Base-by-base conservation (phyloP, 192 early-diverging fungal species). In the Haplosporangium gracile region DNA sequence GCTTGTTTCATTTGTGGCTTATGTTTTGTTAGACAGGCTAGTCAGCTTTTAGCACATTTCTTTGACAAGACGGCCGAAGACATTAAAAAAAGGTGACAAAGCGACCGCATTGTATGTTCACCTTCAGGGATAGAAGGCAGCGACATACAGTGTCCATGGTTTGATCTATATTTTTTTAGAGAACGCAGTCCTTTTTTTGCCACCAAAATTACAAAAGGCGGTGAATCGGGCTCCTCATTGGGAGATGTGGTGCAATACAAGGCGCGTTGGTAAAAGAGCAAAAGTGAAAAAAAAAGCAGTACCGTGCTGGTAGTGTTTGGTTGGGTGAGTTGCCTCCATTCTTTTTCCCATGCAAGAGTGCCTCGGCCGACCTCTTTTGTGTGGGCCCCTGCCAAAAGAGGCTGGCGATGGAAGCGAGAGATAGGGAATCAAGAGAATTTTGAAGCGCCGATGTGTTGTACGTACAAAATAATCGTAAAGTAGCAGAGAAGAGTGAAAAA, bases 291-390 rank as follows among this genome's bases (percentile, higher is more conserved):
- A 11, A 51, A 43, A 51, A 51, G 49, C 49, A 51, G 49, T 51
- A 51, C 20, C 49, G 49, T 22, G 18, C 10, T 45, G 13, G 49
- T 22, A 36, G 36, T 36, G 36, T 36, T 36, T 51, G 49, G 49
- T 51, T 51, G 47, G 47, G 4, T 24, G 53, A 24, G 43, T 45
- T 45, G 43, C 26, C 29, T 26, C 29, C 29, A 29, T 4, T 32
- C 26, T 60, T 29, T 65, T 32, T 34, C 60, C 60, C 29, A 63
- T 63, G 60, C 60, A 63, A 63, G 60, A 63, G 29, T 29, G 29
- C 60, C 60, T 65, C 60, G 60, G 60, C 60, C 60, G 60, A 65
- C 60, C 60, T 32, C 60, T 65, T 65, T 65, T 65, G 60, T 65
- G 60, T n/a, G 20, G 60, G 29, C 60, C 60, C 60, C 60, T 65